Conservation (phyloP, 2,329 filamentous ascomycete genomes). For the Grosmannia huntii region DNA sequence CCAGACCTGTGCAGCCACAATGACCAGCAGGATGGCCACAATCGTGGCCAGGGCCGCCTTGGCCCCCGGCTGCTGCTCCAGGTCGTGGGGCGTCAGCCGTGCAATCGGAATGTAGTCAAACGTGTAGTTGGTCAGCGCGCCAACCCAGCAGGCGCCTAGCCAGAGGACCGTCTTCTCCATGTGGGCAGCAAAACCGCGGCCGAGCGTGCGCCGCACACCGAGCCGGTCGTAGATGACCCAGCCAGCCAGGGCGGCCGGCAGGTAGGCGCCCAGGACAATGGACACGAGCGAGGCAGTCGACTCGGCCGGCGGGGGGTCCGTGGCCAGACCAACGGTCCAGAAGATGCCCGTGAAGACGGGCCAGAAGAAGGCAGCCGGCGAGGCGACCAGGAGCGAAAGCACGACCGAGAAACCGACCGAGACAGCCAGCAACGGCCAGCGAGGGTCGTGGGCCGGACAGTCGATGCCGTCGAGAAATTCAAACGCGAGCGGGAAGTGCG, state of each 20-base stretch:
- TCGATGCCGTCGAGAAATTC: conserved; percentile 55
- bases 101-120: conserved; percentile 89
- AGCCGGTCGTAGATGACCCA: conserved; percentile 83
- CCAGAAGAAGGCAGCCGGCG: conserved; percentile 72
- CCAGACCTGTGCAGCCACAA: conserved; percentile 68
- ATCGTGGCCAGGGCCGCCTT: conserved; percentile 71
- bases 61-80: conserved; percentile 79
- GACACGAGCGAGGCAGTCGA: conserved; percentile 63
- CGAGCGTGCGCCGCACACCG: conserved; percentile 57
- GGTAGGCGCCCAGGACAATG: conserved; percentile 63
- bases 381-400: conserved; percentile 70
- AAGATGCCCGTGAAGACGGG: conserved; percentile 72
- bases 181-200: conserved; percentile 58
- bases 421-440: conserved; percentile 74
- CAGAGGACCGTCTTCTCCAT: conserved; percentile 83
- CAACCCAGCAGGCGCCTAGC: conserved; percentile 84
- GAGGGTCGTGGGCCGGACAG: conserved; percentile 60
- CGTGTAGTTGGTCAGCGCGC: conserved; percentile 86
- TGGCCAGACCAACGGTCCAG: conserved; percentile 79
- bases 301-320: conserved; percentile 63
- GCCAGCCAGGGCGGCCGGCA: conserved; percentile 77
- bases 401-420: conserved; percentile 68
- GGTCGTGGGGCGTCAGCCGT: conserved; percentile 80
- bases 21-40: conserved; percentile 52
- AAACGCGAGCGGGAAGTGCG: conserved; percentile 81